Percentiles rank a stretch among this genome's conserved stretches.
Evolutionary conservation across 78 protist genomes (phyloP).

Genomic region (Andalucia godoyi): DNA sequence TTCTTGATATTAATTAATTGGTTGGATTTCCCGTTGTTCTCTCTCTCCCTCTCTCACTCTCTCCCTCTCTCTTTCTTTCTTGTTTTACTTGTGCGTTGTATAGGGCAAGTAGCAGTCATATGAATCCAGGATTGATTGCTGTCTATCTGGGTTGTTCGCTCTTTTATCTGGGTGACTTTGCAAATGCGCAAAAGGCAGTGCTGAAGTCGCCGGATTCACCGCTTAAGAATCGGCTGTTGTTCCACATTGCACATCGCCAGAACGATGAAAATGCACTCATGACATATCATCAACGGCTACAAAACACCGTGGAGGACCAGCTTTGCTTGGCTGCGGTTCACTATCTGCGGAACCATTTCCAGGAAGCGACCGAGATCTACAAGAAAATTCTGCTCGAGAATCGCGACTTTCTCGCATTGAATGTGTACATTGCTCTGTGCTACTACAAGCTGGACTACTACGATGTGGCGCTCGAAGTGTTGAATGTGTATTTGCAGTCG

Average conservation of each 20-base stretch:
- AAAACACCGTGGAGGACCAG: slow-evolving; percentile 25
- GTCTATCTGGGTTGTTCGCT: slow-evolving; percentile 17
- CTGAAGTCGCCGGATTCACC: neutral
- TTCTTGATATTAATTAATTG: neutral
- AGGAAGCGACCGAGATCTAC: slow-evolving; percentile 70
- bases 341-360: slow-evolving; percentile 46
- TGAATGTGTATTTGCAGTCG: slow-evolving; percentile 21
- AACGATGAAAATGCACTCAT: slow-evolving; percentile 43
- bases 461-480: slow-evolving; percentile 58
- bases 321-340: slow-evolving; percentile 53
- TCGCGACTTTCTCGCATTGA: slow-evolving; percentile 38
- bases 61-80: neutral
- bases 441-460: slow-evolving; percentile 75
- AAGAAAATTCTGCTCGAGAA: slow-evolving; percentile 46
- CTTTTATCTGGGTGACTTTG: slow-evolving; percentile 19
- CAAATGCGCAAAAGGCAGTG: slow-evolving; percentile 37
- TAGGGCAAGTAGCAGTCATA: too few relatives aligned
- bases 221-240: slow-evolving; percentile 52
- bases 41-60: too few relatives aligned
- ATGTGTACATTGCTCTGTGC: slow-evolving; percentile 61
- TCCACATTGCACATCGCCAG: slow-evolving; percentile 52
- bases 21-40: neutral
- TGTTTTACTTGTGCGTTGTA: too few relatives aligned
- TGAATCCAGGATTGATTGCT: neutral
- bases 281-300: slow-evolving; percentile 41